Conservation (phyloP, 75 land plant genomes). For the Pinus taeda region DNA sequence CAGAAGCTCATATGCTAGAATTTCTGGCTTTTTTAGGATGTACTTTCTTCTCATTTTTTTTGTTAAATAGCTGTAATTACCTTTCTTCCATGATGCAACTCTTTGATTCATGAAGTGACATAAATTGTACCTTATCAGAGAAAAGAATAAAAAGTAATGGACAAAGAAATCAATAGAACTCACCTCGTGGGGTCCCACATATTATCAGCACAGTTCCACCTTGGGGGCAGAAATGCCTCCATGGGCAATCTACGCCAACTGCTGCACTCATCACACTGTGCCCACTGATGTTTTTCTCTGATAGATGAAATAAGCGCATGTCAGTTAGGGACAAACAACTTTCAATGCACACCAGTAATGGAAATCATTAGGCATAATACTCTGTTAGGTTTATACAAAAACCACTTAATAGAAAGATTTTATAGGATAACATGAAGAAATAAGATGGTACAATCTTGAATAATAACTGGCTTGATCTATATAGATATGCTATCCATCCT, state of each 20-base stretch:
- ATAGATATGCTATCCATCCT: too few relatives aligned
- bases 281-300: constrained; percentile 47
- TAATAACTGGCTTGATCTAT: too few relatives aligned
- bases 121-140: too few relatives aligned
- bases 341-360: background rate
- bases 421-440: background rate
- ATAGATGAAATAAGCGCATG: background rate
- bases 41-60: too few relatives aligned
- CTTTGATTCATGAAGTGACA: too few relatives aligned
- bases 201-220: constrained; percentile 45
- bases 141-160: background rate
- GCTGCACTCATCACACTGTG: constrained; percentile 55
- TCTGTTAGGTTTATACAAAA: background rate
- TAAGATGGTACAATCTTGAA: background rate
- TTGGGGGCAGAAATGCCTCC: too few relatives aligned
- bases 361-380: background rate
- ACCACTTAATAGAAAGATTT: background rate
- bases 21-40: too few relatives aligned
- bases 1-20: too few relatives aligned
- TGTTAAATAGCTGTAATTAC: too few relatives aligned
- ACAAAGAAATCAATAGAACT: background rate
- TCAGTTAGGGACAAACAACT: constrained; percentile 5
- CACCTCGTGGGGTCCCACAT: constrained; percentile 45
- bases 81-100: too few relatives aligned
- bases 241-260: constrained; percentile 41